phyloP scores from a whole-genome alignment of 192 early-diverging fungal genomes.

The Coemansia interrupta region DNA sequence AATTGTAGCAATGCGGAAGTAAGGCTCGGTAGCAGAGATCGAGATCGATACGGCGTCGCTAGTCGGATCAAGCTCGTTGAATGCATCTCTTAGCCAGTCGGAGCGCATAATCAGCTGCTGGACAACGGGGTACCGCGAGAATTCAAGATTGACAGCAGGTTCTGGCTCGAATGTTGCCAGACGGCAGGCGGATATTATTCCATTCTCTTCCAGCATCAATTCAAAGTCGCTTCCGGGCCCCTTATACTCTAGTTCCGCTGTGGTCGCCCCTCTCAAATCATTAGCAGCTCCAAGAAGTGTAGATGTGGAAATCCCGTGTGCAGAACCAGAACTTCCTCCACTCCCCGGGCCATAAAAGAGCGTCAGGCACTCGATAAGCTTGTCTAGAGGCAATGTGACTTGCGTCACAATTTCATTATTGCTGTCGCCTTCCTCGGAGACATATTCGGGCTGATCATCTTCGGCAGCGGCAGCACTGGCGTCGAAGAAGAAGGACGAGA shows the following conservation, averaged over 20 bases:
- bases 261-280: constrained; percentile 40
- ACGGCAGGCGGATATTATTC: constrained; percentile 54
- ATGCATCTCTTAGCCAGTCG: constrained; percentile 56
- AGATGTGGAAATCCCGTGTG: constrained; percentile 2
- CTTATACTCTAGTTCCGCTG: constrained; percentile 33
- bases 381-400: constrained; percentile 39
- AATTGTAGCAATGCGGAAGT: constrained; percentile 52
- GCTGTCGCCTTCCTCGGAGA: constrained; percentile 1
- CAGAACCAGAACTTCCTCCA: background rate
- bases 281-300: background rate
- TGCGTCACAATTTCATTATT: constrained; percentile 19
- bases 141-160: constrained; percentile 41
- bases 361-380: constrained; percentile 44
- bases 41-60: constrained; percentile 48
- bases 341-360: constrained; percentile 44
- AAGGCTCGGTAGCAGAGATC: constrained; percentile 47
- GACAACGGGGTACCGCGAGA: constrained; percentile 26
- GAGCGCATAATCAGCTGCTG: constrained; percentile 58
- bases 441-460: background rate
- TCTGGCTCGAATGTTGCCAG: constrained; percentile 54
- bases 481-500: constrained; percentile 36
- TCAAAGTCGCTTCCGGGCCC: constrained; percentile 44
- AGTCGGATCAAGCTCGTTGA: constrained; percentile 57
- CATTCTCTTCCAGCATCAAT: constrained; percentile 56
- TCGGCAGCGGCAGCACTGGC: constrained; percentile 9